A percentile compares a stretch with the other conserved stretches of the same genome.
Conservation (phyloP, 257 asterid species). For the Nicotiana tomentosiformis region DNA sequence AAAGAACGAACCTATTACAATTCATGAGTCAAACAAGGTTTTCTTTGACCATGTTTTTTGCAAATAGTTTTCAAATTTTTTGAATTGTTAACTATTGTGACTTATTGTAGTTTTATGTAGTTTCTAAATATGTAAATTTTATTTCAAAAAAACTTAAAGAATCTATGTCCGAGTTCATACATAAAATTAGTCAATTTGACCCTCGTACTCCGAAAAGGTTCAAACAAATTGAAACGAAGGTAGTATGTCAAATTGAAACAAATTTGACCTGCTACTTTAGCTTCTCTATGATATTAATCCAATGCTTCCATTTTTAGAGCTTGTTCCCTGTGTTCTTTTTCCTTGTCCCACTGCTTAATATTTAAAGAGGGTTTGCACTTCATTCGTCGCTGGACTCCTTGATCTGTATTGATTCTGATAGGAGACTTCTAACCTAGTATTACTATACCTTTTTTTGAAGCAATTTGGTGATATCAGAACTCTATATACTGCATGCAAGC, state of each 20-base stretch:
- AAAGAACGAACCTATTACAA: no score
- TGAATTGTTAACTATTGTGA: no score
- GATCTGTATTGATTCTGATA: slow-evolving; percentile 1
- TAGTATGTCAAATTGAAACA: neutral
- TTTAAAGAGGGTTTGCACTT: neutral
- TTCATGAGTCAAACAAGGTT: no score
- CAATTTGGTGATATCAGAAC: slow-evolving; percentile 26
- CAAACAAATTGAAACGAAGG: no score
- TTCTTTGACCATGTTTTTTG: neutral
- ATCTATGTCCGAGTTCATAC: no score
- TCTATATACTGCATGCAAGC: slow-evolving; percentile 23
- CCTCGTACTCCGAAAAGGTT: no score
- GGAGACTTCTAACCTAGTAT: neutral
- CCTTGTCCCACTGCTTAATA: neutral
- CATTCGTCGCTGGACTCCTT: neutral
- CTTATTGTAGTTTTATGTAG: no score
- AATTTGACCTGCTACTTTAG: neutral
- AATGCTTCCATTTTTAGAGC: neutral
- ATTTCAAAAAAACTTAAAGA: no score
- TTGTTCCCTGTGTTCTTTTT: neutral
- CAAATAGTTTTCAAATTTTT: no score
- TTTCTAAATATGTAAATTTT: no score
- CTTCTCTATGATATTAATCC: neutral
- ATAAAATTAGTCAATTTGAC: no score
- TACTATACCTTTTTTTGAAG: slow-evolving; percentile 4